Percentiles rank a stretch among this genome's conserved stretches.
Evolutionary conservation across 495 filamentous ascomycete genomes (phyloP).

Genomic region (Hypoxylon crocopeplum): DNA sequence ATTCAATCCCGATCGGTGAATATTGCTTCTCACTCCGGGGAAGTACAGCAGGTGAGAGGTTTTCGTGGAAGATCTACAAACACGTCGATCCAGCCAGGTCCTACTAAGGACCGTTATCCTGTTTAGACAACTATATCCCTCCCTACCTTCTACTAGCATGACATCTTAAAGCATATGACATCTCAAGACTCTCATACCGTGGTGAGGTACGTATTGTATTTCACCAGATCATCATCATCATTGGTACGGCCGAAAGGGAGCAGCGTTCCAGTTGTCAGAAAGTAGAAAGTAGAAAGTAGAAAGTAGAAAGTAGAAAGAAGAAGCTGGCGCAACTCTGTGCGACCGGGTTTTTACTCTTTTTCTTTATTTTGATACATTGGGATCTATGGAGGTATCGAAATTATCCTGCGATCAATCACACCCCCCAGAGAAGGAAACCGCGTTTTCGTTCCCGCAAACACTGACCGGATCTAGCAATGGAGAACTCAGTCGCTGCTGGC

Average conservation of each 20-base stretch:
- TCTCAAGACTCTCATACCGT: slow-evolving; percentile 7
- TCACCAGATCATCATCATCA: slow-evolving; percentile 20
- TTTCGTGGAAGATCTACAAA: slow-evolving; percentile 27
- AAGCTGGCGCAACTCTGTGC: no score
- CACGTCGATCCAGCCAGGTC: slow-evolving; percentile 8
- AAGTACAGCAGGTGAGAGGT: slow-evolving; percentile 24
- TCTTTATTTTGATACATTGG: no score
- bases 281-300: no score
- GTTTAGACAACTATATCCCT: slow-evolving; percentile 8
- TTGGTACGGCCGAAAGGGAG: slow-evolving; percentile 40
- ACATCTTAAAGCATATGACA: slow-evolving; percentile 10
- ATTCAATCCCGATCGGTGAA: slow-evolving; percentile 34
- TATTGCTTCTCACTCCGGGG: slow-evolving; percentile 15
- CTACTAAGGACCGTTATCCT: not conserved
- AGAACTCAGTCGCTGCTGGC: slow-evolving; percentile 1
- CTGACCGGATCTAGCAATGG: slow-evolving; percentile 3
- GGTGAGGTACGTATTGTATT: slow-evolving; percentile 29
- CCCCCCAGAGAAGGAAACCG: no score
- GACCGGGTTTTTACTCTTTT: no score
- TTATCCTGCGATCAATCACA: no score
- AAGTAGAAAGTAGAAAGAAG: no score
- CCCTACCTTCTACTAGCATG: not conserved
- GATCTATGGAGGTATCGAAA: no score
- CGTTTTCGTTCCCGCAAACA: slow-evolving; percentile 24
- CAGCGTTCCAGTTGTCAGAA: not conserved